A percentile compares a stretch with the other conserved stretches of the same genome.
phyloP scores from a whole-genome alignment of 495 filamentous ascomycete genomes.

The Xylaria palmicola region DNA sequence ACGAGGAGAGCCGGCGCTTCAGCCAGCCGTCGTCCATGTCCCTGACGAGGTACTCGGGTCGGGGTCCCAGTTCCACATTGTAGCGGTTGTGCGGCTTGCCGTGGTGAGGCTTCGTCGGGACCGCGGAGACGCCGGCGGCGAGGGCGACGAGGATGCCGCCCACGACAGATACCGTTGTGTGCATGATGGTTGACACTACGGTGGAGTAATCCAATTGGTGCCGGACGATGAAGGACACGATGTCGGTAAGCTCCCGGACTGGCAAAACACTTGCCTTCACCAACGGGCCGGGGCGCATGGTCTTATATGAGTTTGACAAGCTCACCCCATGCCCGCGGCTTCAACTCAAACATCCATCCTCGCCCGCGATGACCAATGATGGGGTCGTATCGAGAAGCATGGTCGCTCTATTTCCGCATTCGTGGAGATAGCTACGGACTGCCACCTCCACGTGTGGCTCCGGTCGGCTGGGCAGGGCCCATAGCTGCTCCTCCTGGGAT shows the following conservation, averaged over 20 bases:
- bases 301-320: constrained; percentile 9
- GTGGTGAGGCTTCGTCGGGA: constrained; percentile 13
- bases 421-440: background rate
- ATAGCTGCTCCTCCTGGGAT: background rate
- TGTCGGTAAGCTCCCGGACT: background rate
- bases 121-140: constrained; percentile 21
- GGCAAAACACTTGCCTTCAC: background rate
- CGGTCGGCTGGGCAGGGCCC: background rate
- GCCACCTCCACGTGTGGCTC: background rate
- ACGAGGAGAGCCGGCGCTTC: constrained; percentile 54
- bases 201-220: background rate
- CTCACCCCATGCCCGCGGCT: background rate
- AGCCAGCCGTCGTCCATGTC: constrained; percentile 58
- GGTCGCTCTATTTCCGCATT: background rate
- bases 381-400: constrained; percentile 8
- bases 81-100: constrained; percentile 26
- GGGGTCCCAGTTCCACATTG: constrained; percentile 51
- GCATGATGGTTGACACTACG: constrained; percentile 15
- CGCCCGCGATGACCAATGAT: constrained; percentile 19
- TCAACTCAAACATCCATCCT: background rate
- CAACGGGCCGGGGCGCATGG: background rate
- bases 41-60: constrained; percentile 59
- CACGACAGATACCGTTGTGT: constrained; percentile 11
- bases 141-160: constrained; percentile 20
- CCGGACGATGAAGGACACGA: background rate